Conservation (phyloP, 306 rosid species). For the Luffa acutangula region DNA sequence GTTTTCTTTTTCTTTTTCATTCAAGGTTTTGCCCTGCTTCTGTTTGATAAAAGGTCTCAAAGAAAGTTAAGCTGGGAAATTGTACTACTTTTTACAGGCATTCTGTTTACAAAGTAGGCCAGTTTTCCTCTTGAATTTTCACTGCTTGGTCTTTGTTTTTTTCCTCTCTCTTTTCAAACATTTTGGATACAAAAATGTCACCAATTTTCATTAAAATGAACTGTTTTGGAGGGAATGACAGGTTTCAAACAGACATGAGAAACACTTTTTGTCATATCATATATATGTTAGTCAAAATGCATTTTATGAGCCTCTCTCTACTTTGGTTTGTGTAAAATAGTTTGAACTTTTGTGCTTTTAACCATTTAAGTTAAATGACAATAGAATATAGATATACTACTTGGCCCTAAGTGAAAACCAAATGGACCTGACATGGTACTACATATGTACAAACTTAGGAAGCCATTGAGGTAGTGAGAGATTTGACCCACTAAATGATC, state of each 20-base stretch:
- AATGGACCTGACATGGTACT: not conserved
- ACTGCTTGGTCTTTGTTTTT: not conserved
- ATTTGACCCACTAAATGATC: not conserved
- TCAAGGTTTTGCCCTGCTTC: not conserved
- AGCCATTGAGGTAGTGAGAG: not conserved
- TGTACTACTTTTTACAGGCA: constrained; percentile 15
- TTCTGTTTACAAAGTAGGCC: not conserved
- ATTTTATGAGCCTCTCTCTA: not conserved
- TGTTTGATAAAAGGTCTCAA: constrained; percentile 10
- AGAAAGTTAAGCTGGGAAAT: constrained; percentile 11
- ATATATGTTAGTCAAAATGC: not conserved
- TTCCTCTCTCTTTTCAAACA: not conserved
- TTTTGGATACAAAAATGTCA: not conserved
- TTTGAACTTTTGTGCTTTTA: not conserved
- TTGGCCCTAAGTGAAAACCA: not conserved
- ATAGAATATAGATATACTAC: not conserved
- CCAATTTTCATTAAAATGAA: not conserved
- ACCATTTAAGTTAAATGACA: not conserved
- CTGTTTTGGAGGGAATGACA: constrained; percentile 1
- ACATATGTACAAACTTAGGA: not conserved
- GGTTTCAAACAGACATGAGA: not conserved
- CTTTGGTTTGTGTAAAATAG: constrained; percentile 1
- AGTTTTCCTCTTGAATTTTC: not conserved
- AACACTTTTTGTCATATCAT: not conserved
- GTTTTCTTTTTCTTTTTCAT: constrained; percentile 7